These are phyloP conservation scores for Arxiozyma heterogenica DNA, from an alignment of 1,139 yeast species.

Conservation along the genomic window DNA sequence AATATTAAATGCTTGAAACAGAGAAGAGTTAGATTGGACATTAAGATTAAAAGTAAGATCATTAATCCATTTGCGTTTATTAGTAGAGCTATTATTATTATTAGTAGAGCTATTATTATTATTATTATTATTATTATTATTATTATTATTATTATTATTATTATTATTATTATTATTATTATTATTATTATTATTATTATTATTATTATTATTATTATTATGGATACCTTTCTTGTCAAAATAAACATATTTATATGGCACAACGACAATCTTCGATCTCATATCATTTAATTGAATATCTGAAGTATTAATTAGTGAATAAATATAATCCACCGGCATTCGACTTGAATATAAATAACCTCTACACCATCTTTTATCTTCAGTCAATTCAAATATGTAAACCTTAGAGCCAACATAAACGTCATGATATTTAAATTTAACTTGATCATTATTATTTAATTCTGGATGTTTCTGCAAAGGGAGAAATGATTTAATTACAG, in stretches of 20 bases:
- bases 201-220: background rate
- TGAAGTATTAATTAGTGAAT: constrained; percentile 29
- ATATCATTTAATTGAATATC: constrained; percentile 52
- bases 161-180: too few relatives aligned
- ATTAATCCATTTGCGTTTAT: too few relatives aligned
- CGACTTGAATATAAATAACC: constrained; percentile 61
- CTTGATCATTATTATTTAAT: constrained; percentile 13
- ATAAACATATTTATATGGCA: constrained; percentile 49
- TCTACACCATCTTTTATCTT: constrained; percentile 63
- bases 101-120: too few relatives aligned
- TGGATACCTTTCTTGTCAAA: constrained; percentile 8
- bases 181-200: too few relatives aligned
- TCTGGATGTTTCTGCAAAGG: constrained; percentile 42
- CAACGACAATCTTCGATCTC: constrained; percentile 43
- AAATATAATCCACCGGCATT: constrained; percentile 59
- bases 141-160: background rate
- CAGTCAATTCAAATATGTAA: constrained; percentile 58
- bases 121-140: too few relatives aligned
- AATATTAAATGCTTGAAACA: too few relatives aligned
- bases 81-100: too few relatives aligned
- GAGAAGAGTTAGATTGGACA: too few relatives aligned
- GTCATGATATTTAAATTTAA: constrained; percentile 36
- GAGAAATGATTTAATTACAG: constrained; percentile 48
- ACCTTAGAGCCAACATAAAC: constrained; percentile 77
- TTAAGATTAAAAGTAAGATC: too few relatives aligned